Percentiles rank a stretch among this genome's conserved stretches.
These are phyloP conservation scores for Camillea tinctor DNA, from an alignment of 2,329 filamentous ascomycete genomes.

Conservation along the genomic window DNA sequence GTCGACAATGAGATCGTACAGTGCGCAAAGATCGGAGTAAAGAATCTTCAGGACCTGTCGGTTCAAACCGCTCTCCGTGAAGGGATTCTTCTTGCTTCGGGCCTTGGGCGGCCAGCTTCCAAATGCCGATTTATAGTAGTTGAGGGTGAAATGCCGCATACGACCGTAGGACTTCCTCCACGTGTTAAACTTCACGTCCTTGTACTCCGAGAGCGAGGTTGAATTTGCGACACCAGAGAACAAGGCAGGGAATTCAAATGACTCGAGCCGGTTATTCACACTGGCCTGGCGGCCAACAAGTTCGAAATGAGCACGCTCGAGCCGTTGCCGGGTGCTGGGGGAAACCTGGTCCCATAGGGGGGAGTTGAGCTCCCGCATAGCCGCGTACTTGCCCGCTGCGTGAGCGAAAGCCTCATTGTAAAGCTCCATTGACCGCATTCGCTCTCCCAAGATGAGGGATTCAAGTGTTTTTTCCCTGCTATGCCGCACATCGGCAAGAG, in stretches of 20 bases:
- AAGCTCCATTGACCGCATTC: constrained; percentile 75
- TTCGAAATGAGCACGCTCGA: constrained; percentile 81
- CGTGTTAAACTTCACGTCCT: constrained; percentile 74
- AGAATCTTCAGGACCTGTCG: constrained; percentile 76
- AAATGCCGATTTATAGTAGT: constrained; percentile 61
- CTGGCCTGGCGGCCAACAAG: constrained; percentile 69
- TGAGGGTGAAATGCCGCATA: constrained; percentile 71
- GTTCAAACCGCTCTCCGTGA: constrained; percentile 84
- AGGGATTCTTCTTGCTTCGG: constrained; percentile 85
- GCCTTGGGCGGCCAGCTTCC: constrained; percentile 88
- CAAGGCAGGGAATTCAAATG: constrained; percentile 88
- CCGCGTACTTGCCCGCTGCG: constrained; percentile 80
- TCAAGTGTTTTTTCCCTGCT: constrained; percentile 89
- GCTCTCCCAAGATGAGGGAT: constrained; percentile 83
- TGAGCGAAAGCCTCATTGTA: constrained; percentile 94
- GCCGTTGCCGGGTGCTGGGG: constrained; percentile 68
- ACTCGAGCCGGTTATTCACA: constrained; percentile 71
- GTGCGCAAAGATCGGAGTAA: constrained; percentile 79
- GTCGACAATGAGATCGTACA: constrained; percentile 89
- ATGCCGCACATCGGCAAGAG: constrained; percentile 73
- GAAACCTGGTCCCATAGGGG: constrained; percentile 71
- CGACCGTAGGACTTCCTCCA: constrained; percentile 76
- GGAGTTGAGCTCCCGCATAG: constrained; percentile 65
- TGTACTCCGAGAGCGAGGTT: constrained; percentile 73
- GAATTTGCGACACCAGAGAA: constrained; percentile 88